phyloP scores from a whole-genome alignment of 345 rosid species.

The Eucalyptus microcorys region DNA sequence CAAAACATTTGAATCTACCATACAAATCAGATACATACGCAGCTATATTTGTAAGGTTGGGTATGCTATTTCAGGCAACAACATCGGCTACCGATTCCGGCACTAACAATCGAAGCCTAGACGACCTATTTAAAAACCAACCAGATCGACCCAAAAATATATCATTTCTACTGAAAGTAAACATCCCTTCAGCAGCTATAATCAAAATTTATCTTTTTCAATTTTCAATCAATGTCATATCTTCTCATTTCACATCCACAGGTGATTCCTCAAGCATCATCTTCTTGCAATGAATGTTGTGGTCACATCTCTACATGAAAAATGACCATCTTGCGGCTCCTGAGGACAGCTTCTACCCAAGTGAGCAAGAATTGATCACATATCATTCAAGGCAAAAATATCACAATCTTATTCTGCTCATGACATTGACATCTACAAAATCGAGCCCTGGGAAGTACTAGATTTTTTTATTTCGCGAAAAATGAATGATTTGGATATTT shows the following conservation, averaged over 20 bases:
- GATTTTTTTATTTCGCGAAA: too few relatives aligned
- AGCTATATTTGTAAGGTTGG: neutral
- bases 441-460: too few relatives aligned
- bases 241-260: neutral
- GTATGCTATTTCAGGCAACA: neutral
- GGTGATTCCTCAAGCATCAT: neutral
- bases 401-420: neutral
- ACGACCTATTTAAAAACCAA: neutral
- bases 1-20: neutral
- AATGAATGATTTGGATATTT: too few relatives aligned
- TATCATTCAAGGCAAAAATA: neutral
- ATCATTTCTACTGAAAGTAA: neutral
- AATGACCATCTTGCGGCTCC: neutral
- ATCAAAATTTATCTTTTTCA: too few relatives aligned
- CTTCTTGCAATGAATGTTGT: neutral
- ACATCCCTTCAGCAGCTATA: neutral
- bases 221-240: neutral
- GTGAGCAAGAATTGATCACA: neutral
- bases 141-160: neutral
- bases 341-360: neutral
- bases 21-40: too few relatives aligned
- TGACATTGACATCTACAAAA: neutral
- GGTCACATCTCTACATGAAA: neutral
- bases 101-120: neutral
- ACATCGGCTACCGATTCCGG: neutral